Evolutionary conservation across 495 filamentous ascomycete genomes (phyloP).

Genomic region (Talaromyces ruber): DNA sequence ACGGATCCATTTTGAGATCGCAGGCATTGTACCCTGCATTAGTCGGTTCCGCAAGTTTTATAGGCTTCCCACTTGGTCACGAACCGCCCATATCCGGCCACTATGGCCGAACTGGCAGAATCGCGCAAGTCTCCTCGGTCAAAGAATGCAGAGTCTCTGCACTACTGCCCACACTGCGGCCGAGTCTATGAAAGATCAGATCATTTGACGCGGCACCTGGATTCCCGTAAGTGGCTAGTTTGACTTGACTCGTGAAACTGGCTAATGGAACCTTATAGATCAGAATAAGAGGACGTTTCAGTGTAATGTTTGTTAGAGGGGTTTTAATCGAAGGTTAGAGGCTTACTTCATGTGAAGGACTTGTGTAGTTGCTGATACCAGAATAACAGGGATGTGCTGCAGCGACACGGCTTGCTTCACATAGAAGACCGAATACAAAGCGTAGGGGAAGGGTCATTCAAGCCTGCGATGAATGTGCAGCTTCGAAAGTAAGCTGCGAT

Average conservation of each 20-base stretch:
- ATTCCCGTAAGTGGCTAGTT: slow-evolving; percentile 16
- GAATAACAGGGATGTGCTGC: slow-evolving; percentile 5
- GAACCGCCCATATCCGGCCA: background rate
- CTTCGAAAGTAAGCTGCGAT: slow-evolving; percentile 18
- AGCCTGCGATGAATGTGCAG: slow-evolving; percentile 18
- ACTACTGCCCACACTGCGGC: slow-evolving; percentile 12
- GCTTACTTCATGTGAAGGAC: background rate
- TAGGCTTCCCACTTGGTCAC: background rate
- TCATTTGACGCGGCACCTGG: slow-evolving; percentile 21
- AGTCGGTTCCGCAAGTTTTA: background rate
- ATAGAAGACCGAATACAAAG: slow-evolving; percentile 8
- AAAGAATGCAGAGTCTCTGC: background rate
- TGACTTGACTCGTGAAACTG: slow-evolving; percentile 16
- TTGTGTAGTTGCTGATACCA: background rate
- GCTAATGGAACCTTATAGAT: slow-evolving; percentile 10
- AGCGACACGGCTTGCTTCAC: slow-evolving; percentile 18
- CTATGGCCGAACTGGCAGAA: background rate
- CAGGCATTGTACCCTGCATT: background rate
- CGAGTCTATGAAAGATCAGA: slow-evolving; percentile 15
- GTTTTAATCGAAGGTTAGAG: background rate
- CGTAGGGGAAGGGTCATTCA: slow-evolving; percentile 12
- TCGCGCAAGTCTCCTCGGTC: background rate
- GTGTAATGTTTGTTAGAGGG: background rate
- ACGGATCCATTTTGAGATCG: background rate
- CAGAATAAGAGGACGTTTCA: background rate